phyloP scores from a whole-genome alignment of 139 green algal genomes.

The Eudorina sp. region DNA sequence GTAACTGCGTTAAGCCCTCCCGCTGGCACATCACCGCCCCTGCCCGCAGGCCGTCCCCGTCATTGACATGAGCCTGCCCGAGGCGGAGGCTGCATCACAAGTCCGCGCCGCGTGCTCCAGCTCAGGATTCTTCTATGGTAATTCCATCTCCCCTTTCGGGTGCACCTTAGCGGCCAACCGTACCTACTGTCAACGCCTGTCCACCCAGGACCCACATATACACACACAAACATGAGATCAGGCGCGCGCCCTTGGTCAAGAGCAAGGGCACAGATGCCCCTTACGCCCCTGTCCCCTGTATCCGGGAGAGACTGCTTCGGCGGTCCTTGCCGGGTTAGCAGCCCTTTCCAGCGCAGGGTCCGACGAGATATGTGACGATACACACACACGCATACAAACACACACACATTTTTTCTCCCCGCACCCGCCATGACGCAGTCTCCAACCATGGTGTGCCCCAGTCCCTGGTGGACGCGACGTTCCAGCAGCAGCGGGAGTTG shows the following conservation, averaged over 20 bases:
- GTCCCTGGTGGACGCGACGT: constrained; percentile 67
- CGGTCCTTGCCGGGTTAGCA: too few relatives aligned
- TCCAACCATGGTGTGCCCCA: constrained; percentile 81
- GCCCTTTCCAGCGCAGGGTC: too few relatives aligned
- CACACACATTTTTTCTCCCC: neutral
- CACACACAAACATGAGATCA: too few relatives aligned
- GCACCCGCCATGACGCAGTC: constrained; percentile 60
- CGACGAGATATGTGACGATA: too few relatives aligned
- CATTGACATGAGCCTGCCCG: constrained; percentile 44
- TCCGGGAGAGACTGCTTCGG: too few relatives aligned
- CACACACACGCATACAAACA: neutral
- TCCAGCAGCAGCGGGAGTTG: constrained; percentile 71
- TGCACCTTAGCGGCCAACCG: neutral
- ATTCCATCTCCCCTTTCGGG: neutral
- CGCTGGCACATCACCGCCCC: too few relatives aligned
- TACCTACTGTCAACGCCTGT: neutral
- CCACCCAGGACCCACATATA: too few relatives aligned
- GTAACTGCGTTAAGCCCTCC: too few relatives aligned
- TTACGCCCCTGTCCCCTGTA: too few relatives aligned
- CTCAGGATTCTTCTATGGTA: constrained; percentile 78
- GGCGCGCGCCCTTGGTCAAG: too few relatives aligned
- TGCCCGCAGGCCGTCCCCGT: constrained; percentile 40
- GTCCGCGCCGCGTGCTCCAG: constrained; percentile 57
- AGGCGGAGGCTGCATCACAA: neutral
- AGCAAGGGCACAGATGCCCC: too few relatives aligned